These are phyloP conservation scores for Aspergillus bertholletiae DNA, from an alignment of 495 filamentous ascomycete species.

Conservation along the genomic window DNA sequence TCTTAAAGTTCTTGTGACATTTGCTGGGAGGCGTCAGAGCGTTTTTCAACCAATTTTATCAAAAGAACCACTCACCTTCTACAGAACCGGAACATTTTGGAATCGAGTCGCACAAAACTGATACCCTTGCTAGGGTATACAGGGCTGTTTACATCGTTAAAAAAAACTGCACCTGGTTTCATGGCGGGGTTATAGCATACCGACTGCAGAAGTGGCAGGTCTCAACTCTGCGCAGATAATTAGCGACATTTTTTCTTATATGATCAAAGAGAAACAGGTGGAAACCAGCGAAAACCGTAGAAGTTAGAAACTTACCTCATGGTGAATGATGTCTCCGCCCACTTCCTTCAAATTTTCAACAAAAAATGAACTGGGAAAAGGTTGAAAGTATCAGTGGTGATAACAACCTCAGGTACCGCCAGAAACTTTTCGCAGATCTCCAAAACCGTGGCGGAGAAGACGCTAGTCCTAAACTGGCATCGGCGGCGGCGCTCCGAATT, in stretches of 20 bases:
- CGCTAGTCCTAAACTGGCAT: conserved; percentile 19
- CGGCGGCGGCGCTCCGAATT: conserved; percentile 24
- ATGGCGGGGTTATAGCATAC: neutral
- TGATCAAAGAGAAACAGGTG: neutral
- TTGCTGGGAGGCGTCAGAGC: conserved; percentile 68
- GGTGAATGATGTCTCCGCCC: conserved; percentile 14
- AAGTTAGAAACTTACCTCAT: conserved; percentile 25
- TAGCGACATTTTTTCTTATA: neutral
- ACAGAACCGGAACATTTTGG: conserved; percentile 8
- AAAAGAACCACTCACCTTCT: neutral
- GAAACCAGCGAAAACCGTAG: neutral
- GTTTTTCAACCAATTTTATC: conserved; percentile 6
- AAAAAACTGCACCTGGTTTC: neutral
- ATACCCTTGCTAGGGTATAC: conserved; percentile 89
- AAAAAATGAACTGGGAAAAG: neutral
- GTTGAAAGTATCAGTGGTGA: neutral
- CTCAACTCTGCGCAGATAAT: conserved; percentile 57
- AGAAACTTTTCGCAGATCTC: conserved; percentile 2
- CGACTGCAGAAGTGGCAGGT: conserved; percentile 83
- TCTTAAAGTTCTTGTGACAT: conserved; percentile 98
- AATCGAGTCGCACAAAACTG: conserved; percentile 59
- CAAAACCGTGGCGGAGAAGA: neutral
- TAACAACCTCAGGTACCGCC: neutral
- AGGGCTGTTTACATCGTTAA: conserved; percentile 36
- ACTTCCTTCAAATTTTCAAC: neutral